Conservation (phyloP, 179 eudicot species). For the Drosera spatulata region DNA sequence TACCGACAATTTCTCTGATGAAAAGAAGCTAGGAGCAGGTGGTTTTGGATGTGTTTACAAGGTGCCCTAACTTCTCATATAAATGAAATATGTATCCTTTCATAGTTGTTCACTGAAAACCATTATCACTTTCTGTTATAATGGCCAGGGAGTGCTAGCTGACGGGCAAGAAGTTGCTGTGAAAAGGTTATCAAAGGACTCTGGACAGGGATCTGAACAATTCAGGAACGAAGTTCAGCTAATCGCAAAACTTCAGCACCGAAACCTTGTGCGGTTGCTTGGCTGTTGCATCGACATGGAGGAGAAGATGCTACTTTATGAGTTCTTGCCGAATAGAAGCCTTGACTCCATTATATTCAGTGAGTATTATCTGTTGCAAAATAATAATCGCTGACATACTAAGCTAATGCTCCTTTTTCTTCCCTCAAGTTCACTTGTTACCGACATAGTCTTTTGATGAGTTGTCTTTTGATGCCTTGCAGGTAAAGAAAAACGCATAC, state of each 20-base stretch:
- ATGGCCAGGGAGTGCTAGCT: too few species aligned
- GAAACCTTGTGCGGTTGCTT: conserved; percentile 45
- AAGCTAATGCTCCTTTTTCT: too few species aligned
- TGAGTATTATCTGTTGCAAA: conserved; percentile 10
- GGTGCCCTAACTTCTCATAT: conserved; percentile 1
- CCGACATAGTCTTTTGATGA: too few species aligned
- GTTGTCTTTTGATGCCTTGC: too few species aligned
- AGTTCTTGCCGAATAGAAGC: conserved; percentile 30
- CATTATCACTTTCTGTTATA: not conserved
- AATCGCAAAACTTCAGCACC: conserved; percentile 42
- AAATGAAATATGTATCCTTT: too few species aligned
- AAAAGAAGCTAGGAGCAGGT: conserved; percentile 20
- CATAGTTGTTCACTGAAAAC: not conserved
- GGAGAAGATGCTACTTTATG: conserved; percentile 42
- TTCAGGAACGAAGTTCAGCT: conserved; percentile 36
- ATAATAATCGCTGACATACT: too few species aligned
- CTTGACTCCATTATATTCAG: conserved; percentile 30
- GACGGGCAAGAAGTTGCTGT: conserved; percentile 19
- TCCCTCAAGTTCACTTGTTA: too few species aligned
- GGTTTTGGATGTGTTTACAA: conserved; percentile 22
- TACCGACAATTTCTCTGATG: conserved; percentile 9
- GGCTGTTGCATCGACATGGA: conserved; percentile 40
- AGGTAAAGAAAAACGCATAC: too few species aligned
- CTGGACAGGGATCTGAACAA: conserved; percentile 41
- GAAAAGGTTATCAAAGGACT: conserved; percentile 39